These are phyloP conservation scores for Phaeoacremonium minimum DNA, from an alignment of 2,329 filamentous ascomycete species.

Conservation along the genomic window DNA sequence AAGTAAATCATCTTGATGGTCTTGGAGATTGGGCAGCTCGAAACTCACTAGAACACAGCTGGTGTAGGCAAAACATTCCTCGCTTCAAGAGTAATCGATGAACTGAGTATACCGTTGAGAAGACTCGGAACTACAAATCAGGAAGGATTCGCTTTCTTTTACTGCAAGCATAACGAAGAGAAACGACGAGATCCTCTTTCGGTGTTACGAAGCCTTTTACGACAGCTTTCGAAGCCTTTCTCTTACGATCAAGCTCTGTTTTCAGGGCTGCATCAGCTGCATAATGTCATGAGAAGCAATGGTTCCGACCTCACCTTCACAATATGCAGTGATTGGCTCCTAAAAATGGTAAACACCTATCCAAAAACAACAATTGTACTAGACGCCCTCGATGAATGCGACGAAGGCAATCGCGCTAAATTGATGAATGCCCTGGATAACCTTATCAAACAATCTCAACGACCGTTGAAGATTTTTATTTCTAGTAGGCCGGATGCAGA, in stretches of 20 bases:
- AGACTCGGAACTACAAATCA: slow-evolving; percentile 1
- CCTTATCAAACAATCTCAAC: slow-evolving; percentile 15
- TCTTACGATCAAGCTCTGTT: slow-evolving; percentile 2
- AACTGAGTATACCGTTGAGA: slow-evolving; percentile 3
- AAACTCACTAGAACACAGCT: slow-evolving; percentile 8
- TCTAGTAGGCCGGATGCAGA: slow-evolving; percentile 24
- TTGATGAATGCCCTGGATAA: slow-evolving; percentile 19
- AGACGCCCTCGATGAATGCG: slow-evolving; percentile 30
- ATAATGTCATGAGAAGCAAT: neutral
- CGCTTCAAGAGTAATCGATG: slow-evolving; percentile 11
- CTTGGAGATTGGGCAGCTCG: neutral
- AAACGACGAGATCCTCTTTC: slow-evolving; percentile 17
- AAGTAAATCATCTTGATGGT: neutral
- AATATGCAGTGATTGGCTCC: slow-evolving; percentile 14
- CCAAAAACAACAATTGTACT: slow-evolving; percentile 23
- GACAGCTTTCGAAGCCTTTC: slow-evolving; percentile 19
- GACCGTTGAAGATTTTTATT: slow-evolving; percentile 25
- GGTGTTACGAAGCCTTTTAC: slow-evolving; percentile 23
- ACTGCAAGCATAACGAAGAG: slow-evolving; percentile 23
- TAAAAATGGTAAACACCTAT: slow-evolving; percentile 19
- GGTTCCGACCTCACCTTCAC: slow-evolving; percentile 7
- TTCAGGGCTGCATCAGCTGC: slow-evolving; percentile 4
- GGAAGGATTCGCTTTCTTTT: slow-evolving; percentile 26
- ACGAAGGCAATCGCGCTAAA: slow-evolving; percentile 14
- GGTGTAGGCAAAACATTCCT: slow-evolving; percentile 13